These are phyloP conservation scores for Crucihimalaya himalaica DNA, from an alignment of 345 rosid species.

Conservation along the genomic window DNA sequence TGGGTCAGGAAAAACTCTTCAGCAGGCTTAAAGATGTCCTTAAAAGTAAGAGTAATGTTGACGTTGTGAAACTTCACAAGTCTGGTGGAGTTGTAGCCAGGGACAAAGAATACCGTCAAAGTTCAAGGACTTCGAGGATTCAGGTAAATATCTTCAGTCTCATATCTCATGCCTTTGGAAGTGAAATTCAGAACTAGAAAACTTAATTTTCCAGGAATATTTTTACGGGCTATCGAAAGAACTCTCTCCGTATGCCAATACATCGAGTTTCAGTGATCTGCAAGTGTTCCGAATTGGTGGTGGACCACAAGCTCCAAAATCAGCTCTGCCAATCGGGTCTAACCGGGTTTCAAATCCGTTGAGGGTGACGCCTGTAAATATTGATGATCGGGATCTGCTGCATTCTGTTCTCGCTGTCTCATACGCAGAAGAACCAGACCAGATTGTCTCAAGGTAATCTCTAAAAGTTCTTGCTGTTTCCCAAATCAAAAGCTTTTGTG, in stretches of 20 bases:
- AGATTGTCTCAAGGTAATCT: conserved; percentile 67
- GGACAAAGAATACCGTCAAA: conserved; percentile 60
- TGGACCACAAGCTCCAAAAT: conserved; percentile 84
- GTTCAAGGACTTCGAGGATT: conserved; percentile 60
- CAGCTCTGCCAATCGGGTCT: conserved; percentile 76
- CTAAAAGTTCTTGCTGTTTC: background rate
- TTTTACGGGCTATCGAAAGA: conserved; percentile 78
- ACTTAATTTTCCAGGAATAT: conserved; percentile 62
- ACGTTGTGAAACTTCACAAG: conserved; percentile 87
- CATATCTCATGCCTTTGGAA: background rate
- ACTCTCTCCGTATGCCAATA: conserved; percentile 75
- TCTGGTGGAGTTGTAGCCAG: conserved; percentile 92
- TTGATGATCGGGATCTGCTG: conserved; percentile 55
- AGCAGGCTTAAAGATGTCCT: conserved; percentile 85
- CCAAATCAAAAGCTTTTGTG: background rate
- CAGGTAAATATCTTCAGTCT: conserved; percentile 51
- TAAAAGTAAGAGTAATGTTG: conserved; percentile 65
- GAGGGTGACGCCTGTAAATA: conserved; percentile 59
- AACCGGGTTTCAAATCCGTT: conserved; percentile 55
- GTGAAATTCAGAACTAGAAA: background rate
- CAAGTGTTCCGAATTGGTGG: conserved; percentile 80
- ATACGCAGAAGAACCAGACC: conserved; percentile 74
- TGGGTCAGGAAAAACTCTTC: conserved; percentile 97
- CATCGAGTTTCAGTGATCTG: conserved; percentile 64
- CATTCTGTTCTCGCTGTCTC: conserved; percentile 89